phyloP scores from a whole-genome alignment of 495 filamentous ascomycete genomes.

The Copromyces sp. region DNA sequence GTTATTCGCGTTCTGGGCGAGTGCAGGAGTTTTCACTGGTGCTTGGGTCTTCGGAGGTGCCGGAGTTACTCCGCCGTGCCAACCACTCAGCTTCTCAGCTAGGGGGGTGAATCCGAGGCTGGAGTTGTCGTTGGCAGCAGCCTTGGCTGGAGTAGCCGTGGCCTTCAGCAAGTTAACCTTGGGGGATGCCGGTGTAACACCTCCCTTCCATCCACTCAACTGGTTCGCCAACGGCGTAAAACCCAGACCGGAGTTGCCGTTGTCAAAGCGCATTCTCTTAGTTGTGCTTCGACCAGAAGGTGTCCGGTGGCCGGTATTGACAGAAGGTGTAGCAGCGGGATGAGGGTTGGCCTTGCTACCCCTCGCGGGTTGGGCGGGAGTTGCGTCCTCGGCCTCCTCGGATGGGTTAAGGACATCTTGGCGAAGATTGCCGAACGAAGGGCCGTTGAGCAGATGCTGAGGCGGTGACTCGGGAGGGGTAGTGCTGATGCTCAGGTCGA shows the following conservation, averaged over 20 bases:
- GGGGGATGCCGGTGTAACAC: not conserved
- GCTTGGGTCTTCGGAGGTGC: not conserved
- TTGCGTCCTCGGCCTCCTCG: not conserved
- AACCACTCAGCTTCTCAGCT: not conserved
- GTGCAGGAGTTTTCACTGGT: not conserved
- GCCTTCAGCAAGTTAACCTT: not conserved
- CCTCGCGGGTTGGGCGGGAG: not conserved
- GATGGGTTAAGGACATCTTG: not conserved
- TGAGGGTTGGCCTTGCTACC: not conserved
- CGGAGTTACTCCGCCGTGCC: not conserved
- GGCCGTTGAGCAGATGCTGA: not conserved
- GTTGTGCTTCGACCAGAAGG: slow-evolving; percentile 14
- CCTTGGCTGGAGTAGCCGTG: not conserved
- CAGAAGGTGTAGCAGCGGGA: not conserved
- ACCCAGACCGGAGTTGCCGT: not conserved
- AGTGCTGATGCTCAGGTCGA: not conserved
- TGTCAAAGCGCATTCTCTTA: slow-evolving; percentile 8
- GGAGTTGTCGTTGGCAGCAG: not conserved
- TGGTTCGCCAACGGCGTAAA: not conserved
- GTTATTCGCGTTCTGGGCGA: not conserved
- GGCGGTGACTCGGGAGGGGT: not conserved
- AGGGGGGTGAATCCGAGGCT: not conserved
- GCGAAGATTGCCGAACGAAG: not conserved
- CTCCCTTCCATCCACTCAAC: slow-evolving; percentile 5
- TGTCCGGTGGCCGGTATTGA: not conserved